Evolutionary conservation across 2,329 filamentous ascomycete species (phyloP).

Genomic region (Fusarium graminum): DNA sequence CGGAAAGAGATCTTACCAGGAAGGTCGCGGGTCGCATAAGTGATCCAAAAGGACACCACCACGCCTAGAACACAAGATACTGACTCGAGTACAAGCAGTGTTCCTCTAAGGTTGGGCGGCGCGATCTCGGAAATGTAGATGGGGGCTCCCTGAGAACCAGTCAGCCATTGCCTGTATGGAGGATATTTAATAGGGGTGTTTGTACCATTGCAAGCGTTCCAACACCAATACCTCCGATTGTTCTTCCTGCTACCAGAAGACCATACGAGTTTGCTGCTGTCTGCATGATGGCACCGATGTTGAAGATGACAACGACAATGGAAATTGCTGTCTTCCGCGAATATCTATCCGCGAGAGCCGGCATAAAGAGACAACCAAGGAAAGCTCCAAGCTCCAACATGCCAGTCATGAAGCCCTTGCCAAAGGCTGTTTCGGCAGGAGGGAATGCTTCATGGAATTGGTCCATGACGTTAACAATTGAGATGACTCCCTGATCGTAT

Average conservation of each 20-base stretch:
- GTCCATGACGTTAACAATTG: constrained; percentile 59
- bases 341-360: constrained; percentile 42
- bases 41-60: constrained; percentile 65
- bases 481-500: constrained; percentile 54
- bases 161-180: not conserved
- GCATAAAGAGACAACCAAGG: constrained; percentile 52
- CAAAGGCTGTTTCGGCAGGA: constrained; percentile 54
- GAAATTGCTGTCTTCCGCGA: constrained; percentile 47
- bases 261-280: constrained; percentile 40
- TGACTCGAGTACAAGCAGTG: constrained; percentile 63
- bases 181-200: rapidly evolving
- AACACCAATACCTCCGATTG: constrained; percentile 60
- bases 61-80: constrained; percentile 57
- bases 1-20: constrained; percentile 58
- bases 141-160: constrained; percentile 52
- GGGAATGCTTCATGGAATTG: constrained; percentile 56
- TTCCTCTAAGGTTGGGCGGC: constrained; percentile 62
- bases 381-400: constrained; percentile 66
- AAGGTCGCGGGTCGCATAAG: constrained; percentile 63
- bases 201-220: constrained; percentile 59
- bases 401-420: constrained; percentile 54
- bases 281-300: constrained; percentile 46
- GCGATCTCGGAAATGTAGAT: constrained; percentile 65
- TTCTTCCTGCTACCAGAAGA: constrained; percentile 42
- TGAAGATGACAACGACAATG: constrained; percentile 45